A percentile compares a stretch with the other conserved stretches of the same genome.
These are phyloP conservation scores for Xerocomellus chrysenteron DNA, from an alignment of 768 basidiomycete species.

Conservation along the genomic window DNA sequence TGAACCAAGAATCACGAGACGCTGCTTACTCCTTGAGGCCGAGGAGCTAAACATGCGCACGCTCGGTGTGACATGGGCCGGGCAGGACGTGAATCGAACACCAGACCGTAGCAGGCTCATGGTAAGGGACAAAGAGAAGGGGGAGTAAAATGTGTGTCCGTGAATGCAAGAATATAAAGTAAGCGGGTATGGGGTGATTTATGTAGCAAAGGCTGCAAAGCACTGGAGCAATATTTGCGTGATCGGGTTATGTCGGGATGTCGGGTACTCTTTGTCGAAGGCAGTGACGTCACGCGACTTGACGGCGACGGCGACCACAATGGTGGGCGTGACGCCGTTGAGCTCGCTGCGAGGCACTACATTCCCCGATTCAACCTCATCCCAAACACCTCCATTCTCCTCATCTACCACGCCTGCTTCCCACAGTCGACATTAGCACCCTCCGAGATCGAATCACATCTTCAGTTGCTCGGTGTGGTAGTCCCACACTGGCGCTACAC, in stretches of 20 bases:
- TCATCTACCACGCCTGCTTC: slow-evolving; percentile 39
- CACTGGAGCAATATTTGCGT: too few species aligned
- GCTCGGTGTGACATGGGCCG: background rate
- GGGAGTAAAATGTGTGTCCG: background rate
- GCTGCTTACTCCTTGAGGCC: slow-evolving; percentile 32
- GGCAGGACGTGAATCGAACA: slow-evolving; percentile 2
- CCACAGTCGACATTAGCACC: slow-evolving; percentile 13
- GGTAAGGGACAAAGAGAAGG: background rate
- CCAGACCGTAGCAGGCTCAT: slow-evolving; percentile 19
- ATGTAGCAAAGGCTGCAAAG: background rate
- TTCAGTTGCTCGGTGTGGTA: slow-evolving; percentile 34
- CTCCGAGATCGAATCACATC: slow-evolving; percentile 34
- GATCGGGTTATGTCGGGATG: slow-evolving; percentile 18
- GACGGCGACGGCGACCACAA: background rate
- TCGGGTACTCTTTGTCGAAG: background rate
- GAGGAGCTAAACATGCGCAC: slow-evolving; percentile 42
- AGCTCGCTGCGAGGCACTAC: slow-evolving; percentile 27
- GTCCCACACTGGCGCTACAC: slow-evolving; percentile 42
- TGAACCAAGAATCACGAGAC: slow-evolving; percentile 68
- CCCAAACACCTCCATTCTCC: slow-evolving; percentile 38
- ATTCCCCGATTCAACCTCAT: slow-evolving; percentile 35
- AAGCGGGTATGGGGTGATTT: background rate
- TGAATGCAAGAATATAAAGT: background rate
- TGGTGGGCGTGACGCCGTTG: slow-evolving; percentile 21
- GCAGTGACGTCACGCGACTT: slow-evolving; percentile 6